Evolutionary conservation across 148 eudicot genomes (phyloP).

Genomic region (Camellia lanceoleosa): DNA sequence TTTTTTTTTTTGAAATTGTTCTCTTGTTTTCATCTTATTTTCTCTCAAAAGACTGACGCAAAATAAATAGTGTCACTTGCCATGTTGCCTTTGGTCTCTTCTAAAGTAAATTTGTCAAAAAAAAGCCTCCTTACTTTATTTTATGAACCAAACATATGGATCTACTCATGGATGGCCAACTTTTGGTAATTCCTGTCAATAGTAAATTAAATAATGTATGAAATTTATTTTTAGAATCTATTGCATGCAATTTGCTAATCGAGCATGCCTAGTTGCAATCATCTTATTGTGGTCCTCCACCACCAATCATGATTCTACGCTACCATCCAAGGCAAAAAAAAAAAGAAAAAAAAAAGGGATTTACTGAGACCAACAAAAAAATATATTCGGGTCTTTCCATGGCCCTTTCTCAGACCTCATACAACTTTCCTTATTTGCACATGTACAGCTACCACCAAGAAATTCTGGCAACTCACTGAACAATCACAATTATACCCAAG

Average conservation of each 20-base stretch:
- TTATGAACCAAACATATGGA: neutral
- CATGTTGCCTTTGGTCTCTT: neutral
- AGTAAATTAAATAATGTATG: neutral
- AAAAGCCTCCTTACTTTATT: neutral
- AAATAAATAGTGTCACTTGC: neutral
- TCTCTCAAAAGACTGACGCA: neutral
- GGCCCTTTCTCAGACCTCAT: slow-evolving; percentile 82
- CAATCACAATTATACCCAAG: slow-evolving; percentile 13
- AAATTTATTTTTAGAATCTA: neutral
- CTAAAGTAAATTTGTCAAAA: neutral
- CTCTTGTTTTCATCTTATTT: neutral
- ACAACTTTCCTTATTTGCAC: slow-evolving; percentile 75
- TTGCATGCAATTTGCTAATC: neutral
- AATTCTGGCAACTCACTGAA: slow-evolving; percentile 78
- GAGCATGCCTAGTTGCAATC: neutral
- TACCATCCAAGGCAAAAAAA: neutral
- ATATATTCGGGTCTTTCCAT: slow-evolving; percentile 65
- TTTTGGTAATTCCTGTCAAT: neutral
- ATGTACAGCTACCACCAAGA: slow-evolving; percentile 75
- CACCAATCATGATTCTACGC: neutral
- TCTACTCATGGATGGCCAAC: neutral
- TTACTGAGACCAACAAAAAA: neutral
- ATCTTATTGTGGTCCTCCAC: neutral
- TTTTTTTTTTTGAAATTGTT: no score
- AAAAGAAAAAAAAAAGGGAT: neutral